Percentiles rank a stretch among this genome's conserved stretches.
Evolutionary conservation across 2,329 filamentous ascomycete species (phyloP).

Genomic region (Penicillium brevicompactum): DNA sequence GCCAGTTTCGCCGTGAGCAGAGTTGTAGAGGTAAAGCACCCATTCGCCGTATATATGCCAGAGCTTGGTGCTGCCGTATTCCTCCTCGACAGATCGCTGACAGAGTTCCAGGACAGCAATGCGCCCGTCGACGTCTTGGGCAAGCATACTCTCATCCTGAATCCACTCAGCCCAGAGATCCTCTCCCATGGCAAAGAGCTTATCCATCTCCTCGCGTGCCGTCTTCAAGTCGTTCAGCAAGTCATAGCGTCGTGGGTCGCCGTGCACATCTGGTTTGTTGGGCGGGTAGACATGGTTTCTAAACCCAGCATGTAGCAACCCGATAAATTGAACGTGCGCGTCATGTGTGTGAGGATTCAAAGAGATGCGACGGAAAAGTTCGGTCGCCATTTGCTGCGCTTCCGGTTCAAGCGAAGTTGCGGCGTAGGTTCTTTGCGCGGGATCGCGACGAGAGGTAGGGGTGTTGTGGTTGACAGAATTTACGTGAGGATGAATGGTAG

Average conservation of each 20-base stretch:
- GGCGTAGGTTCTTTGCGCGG: conserved; percentile 42
- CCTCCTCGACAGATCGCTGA: conserved; percentile 61
- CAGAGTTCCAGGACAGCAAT: conserved; percentile 62
- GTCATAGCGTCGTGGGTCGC: conserved; percentile 49
- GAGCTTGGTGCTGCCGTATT: conserved; percentile 61
- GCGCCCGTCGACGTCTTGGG: conserved; percentile 58
- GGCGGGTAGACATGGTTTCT: conserved; percentile 51
- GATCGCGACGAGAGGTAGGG: conserved; percentile 43
- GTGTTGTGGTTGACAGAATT: conserved; percentile 40
- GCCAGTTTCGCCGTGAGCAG: conserved; percentile 47
- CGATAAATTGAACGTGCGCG: conserved; percentile 50
- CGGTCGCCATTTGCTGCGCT: conserved; percentile 43
- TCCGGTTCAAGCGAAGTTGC: conserved; percentile 45
- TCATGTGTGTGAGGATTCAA: conserved; percentile 51
- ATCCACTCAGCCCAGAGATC: conserved; percentile 66
- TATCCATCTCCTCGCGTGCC: conserved; percentile 61
- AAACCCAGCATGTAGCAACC: conserved; percentile 50
- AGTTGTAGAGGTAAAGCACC: conserved; percentile 58
- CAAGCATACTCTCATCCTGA: conserved; percentile 62
- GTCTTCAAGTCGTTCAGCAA: conserved; percentile 49
- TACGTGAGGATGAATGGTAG: conserved; percentile 44
- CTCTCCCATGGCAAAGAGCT: conserved; percentile 65
- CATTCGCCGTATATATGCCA: conserved; percentile 67
- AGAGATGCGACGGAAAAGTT: conserved; percentile 46
- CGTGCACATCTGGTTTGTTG: conserved; percentile 46